Base-by-base conservation (phyloP, 2,329 filamentous ascomycete genomes). In the Botrytis medusae region DNA sequence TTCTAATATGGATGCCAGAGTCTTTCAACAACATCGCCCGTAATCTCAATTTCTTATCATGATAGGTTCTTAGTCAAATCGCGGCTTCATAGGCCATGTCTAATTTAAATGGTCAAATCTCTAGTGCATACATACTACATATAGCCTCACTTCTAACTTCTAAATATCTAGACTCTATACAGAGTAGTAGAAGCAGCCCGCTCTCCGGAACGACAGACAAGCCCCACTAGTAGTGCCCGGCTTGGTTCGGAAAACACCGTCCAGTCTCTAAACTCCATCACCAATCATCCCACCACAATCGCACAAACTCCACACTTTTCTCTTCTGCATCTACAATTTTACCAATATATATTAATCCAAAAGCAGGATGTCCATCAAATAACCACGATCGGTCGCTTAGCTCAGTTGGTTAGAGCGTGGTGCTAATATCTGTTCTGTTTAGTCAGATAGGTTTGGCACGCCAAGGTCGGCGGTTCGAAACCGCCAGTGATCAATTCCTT, bases 311-410 rank as follows among this genome's bases (percentile, higher is more conserved):
- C 29, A 22, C 18, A 22, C 29, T 22, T 22, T 12, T 1, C 29
- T 60, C 0, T 32, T 8, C 29, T 29, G 3, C 5, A 29, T 8
- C 3, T 0, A 1, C 0, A 0, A 1, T 0, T 0, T 2, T 9
- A 14, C 3, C 7, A 8, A 54, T 68, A 68, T 42, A 22, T 29
- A 2, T 0, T 0, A 1, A 20, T 0, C 5, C 0, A 6, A 1
- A 10, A 0, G 1, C 0, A 0, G 0, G 0, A 2, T 14, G 0
- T 4, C 0, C 37, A 68, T 16, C 34, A 57, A 68, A 42, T 42
- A 51, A 54, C 32, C 46, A 54, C 1, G 20, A 54, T 8, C 8
- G 65, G 65, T 68, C 65, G 65, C 65, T 57, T 68, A 68, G 65
- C 65, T 68, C 65, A 68, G 65, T 29, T 68, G 65, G 65, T 68